These are phyloP conservation scores for Erythrobasidium hasegawianum DNA, from an alignment of 1,284 basidiomycete species.

Conservation along the genomic window DNA sequence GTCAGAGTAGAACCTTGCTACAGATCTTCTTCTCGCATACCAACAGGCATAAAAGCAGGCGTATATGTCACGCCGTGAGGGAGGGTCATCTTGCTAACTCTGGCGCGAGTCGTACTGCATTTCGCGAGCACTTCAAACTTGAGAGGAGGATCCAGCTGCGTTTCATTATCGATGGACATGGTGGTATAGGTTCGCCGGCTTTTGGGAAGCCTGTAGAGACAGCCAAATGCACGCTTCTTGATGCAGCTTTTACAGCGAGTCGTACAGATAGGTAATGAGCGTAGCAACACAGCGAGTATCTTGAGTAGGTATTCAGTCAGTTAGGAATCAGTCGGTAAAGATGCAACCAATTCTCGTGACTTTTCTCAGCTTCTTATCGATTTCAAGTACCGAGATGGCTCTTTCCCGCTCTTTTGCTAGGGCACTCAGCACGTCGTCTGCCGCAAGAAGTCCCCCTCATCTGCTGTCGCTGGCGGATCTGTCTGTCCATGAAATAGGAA, in stretches of 20 bases:
- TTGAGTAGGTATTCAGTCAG: too few species aligned
- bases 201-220: too few species aligned
- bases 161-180: too few species aligned
- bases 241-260: too few species aligned
- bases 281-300: too few species aligned
- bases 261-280: too few species aligned
- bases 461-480: slow-evolving; percentile 82
- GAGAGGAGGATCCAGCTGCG: slow-evolving; percentile 49
- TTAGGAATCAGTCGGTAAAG: too few species aligned
- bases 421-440: slow-evolving; percentile 10
- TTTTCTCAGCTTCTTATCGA: too few species aligned
- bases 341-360: too few species aligned
- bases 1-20: not conserved
- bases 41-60: slow-evolving; percentile 86
- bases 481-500: slow-evolving; percentile 61
- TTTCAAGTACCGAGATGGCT: too few species aligned
- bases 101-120: slow-evolving; percentile 69
- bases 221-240: too few species aligned
- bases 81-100: slow-evolving; percentile 66
- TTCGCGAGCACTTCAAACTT: slow-evolving; percentile 71
- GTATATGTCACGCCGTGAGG: slow-evolving; percentile 71
- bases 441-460: slow-evolving; percentile 55
- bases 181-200: too few species aligned
- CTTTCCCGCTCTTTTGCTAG: slow-evolving; percentile 22
- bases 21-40: not conserved